Evolutionary conservation across 192 early-diverging fungal genomes (phyloP), one percentile per base, ranked within the genome.

Genomic region (Coemansia sp.): DNA sequence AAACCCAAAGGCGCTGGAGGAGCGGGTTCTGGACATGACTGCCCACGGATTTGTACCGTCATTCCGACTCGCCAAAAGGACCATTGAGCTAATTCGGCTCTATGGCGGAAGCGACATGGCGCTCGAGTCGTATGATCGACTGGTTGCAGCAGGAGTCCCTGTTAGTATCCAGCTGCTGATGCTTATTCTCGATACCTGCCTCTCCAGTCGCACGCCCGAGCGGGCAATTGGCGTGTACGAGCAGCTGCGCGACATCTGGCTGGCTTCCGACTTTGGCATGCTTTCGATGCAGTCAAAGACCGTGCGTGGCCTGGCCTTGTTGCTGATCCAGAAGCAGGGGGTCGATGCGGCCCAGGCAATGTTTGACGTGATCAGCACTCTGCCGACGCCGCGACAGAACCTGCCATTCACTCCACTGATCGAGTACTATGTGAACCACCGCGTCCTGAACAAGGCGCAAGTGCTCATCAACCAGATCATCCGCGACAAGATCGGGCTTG

Each of bases 391-490:
- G 32, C 41, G 19, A 12, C 25, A 29, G 1, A 28, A 23, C 9
- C 42, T 74, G 41, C 70, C 70, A 11, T 62, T 62, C 25, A 36
- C 59, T 33, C 30, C 54, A 31, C 16, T 74, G 18, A 58, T 66
- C 34, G 49, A 44, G 41, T 58, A 62, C 48, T 74, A 51, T 11
- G 21, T 74, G 33, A 53, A 47, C 45, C 27, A 43, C 50, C 5
- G 30, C 10, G 34, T 51, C 36, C 6, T 5, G 1, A 55, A 74
- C 12, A 44, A 44, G 35, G 18, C 59, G 38, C 54, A 38, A 18
- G 16, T 20, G 2, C 17, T 74, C 34, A 41, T 65, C 20, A 45
- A 47, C 11, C 47, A 54, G 5, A 25, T 57, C 12, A 59, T 66
- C 8, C 63, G 66, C 47, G 41, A 58, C 34, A 42, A 52, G 42